Conservation (phyloP, 2,329 filamentous ascomycete genomes). For the Colletotrichum gigasporum region DNA sequence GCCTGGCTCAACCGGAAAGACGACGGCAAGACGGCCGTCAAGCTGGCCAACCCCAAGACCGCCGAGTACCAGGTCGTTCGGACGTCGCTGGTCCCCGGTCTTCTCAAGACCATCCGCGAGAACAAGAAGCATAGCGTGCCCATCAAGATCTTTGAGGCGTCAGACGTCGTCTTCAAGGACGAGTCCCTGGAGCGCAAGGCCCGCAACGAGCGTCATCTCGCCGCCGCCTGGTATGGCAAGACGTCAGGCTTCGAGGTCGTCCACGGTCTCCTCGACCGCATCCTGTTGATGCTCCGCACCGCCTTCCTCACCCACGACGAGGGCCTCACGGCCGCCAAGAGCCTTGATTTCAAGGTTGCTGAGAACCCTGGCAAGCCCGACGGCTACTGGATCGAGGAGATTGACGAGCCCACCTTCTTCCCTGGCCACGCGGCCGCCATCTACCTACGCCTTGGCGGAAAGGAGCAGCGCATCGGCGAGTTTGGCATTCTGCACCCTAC, state of each 20-base stretch:
- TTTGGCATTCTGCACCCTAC: constrained; percentile 95
- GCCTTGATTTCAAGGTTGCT: constrained; percentile 61
- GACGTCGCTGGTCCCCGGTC: constrained; percentile 84
- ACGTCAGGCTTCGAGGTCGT: constrained; percentile 94
- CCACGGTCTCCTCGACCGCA: constrained; percentile 89
- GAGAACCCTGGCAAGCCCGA: constrained; percentile 67
- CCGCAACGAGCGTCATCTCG: constrained; percentile 93
- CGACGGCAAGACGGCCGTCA: constrained; percentile 83
- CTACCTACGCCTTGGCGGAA: constrained; percentile 77
- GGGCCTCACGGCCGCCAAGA: constrained; percentile 61
- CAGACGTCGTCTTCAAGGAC: constrained; percentile 94
- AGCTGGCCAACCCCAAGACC: constrained; percentile 92
- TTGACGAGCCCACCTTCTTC: constrained; percentile 93
- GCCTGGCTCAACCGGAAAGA: constrained; percentile 91
- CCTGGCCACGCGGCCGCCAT: constrained; percentile 88
- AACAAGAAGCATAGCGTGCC: constrained; percentile 90
- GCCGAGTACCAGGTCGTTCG: constrained; percentile 93
- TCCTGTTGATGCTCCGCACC: constrained; percentile 91
- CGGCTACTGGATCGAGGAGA: constrained; percentile 94
- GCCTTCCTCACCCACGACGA: constrained; percentile 83
- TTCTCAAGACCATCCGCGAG: constrained; percentile 92
- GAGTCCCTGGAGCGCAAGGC: constrained; percentile 81
- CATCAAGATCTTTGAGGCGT: constrained; percentile 91
- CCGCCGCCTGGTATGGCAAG: constrained; percentile 95
- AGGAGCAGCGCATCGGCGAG: constrained; percentile 81